Conservation (phyloP, 371 early-diverging fungal genomes). For the Mortierella sp. region DNA sequence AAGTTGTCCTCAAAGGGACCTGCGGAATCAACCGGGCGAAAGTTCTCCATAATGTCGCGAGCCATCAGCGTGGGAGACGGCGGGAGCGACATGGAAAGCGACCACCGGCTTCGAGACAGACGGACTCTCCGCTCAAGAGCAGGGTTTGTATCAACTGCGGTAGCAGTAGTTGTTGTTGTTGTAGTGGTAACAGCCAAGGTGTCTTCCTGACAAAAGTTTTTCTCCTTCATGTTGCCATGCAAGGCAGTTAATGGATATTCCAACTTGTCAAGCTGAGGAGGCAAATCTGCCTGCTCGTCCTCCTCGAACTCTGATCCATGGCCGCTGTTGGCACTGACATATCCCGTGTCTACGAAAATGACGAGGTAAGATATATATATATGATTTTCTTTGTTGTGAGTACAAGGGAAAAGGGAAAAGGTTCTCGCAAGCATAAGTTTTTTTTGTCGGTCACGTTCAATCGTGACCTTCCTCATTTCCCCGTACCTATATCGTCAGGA, state of each 20-base stretch:
- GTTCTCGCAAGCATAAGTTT: no score
- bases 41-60: slow-evolving; percentile 33
- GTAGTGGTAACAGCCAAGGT: background rate
- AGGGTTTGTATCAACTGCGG: no score
- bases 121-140: no score
- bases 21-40: slow-evolving; percentile 25
- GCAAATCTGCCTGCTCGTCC: slow-evolving; percentile 39
- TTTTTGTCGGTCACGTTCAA: no score
- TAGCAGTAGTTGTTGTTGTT: background rate
- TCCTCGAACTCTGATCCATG: slow-evolving; percentile 61
- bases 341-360: slow-evolving; percentile 53
- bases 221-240: background rate
- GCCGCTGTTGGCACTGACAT: slow-evolving; percentile 56
- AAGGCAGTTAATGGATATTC: background rate
- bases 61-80: slow-evolving; percentile 18
- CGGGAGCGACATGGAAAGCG: no score
- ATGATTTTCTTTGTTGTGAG: no score
- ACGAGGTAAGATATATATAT: no score
- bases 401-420: no score
- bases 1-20: slow-evolving; percentile 4
- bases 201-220: no score
- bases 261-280: slow-evolving; percentile 1
- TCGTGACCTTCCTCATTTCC: no score
- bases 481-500: slow-evolving; percentile 40
- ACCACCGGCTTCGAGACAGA: slow-evolving; percentile 2